Evolutionary conservation across 176 grass and related monocot genomes (phyloP).

Genomic region (Triticum monococcum): DNA sequence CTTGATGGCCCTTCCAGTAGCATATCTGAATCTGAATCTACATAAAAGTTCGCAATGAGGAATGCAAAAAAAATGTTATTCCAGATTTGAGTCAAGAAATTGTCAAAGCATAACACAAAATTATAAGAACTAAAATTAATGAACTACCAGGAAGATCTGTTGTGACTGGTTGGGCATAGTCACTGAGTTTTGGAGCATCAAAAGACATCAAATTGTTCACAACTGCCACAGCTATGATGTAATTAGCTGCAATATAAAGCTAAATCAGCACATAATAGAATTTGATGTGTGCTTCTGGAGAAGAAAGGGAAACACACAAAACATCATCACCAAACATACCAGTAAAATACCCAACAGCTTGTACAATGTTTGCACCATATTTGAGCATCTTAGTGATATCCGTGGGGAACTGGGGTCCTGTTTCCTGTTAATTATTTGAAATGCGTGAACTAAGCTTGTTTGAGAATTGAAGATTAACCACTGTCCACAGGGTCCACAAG

Average conservation of each 20-base stretch:
- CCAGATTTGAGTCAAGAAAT: neutral
- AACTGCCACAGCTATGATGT: constrained; percentile 80
- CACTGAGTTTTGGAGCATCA: constrained; percentile 48
- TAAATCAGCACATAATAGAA: constrained; percentile 22
- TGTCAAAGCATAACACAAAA: constrained; percentile 1
- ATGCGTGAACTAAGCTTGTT: neutral
- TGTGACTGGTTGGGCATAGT: constrained; percentile 52
- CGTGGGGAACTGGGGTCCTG: constrained; percentile 79
- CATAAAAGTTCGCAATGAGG: neutral
- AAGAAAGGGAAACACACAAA: constrained; percentile 12
- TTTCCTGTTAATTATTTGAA: constrained; percentile 57
- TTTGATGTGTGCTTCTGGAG: neutral
- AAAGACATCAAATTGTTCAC: constrained; percentile 38
- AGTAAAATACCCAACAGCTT: constrained; percentile 89
- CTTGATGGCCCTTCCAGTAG: constrained; percentile 91
- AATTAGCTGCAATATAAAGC: constrained; percentile 60
- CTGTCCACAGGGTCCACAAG: neutral
- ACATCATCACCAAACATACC: constrained; percentile 41
- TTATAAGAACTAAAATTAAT: neutral
- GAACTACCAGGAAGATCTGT: constrained; percentile 61
- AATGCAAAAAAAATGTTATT: neutral
- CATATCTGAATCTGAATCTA: constrained; percentile 61
- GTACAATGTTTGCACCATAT: constrained; percentile 95
- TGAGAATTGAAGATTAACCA: constrained; percentile 3
- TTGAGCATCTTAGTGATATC: constrained; percentile 99